phyloP scores from a whole-genome alignment of 495 filamentous ascomycete genomes.

The Aspergillus campestris region DNA sequence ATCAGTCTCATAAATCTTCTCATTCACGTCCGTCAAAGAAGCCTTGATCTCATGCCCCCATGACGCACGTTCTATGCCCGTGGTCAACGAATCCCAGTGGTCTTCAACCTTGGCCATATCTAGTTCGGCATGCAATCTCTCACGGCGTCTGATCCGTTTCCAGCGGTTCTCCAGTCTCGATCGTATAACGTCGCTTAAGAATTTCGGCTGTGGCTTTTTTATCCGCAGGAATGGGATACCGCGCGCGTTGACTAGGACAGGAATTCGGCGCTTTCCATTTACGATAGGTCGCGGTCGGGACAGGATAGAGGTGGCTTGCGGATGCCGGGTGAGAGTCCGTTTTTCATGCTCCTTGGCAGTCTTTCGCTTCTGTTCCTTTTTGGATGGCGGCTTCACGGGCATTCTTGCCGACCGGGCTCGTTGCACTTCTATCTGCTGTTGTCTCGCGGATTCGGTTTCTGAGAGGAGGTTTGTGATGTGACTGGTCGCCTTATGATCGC shows the following conservation, averaged over 20 bases:
- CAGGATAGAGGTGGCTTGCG: conserved; percentile 32
- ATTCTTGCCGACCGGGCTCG: conserved; percentile 2
- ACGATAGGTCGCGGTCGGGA: conserved; percentile 37
- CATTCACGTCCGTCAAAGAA: conserved; percentile 12
- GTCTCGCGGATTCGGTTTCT: conserved; percentile 10
- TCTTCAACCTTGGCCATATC: conserved; percentile 49
- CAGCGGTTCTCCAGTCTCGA: conserved; percentile 41
- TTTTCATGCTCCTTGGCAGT: conserved; percentile 18
- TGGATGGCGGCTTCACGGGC: conserved; percentile 12
- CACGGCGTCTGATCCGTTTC: conserved; percentile 20
- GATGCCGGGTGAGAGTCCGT: conserved; percentile 24
- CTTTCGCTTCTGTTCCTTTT: conserved; percentile 20
- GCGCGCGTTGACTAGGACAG: conserved; percentile 47
- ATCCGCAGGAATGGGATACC: conserved; percentile 63
- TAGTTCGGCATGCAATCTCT: conserved; percentile 24
- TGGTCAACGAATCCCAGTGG: conserved; percentile 42
- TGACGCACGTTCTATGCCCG: conserved; percentile 7
- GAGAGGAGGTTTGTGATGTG: conserved; percentile 19
- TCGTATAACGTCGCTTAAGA: conserved; percentile 48
- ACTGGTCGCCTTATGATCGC: conserved; percentile 14
- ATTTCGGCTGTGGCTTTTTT: conserved; percentile 57
- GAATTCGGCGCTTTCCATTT: conserved; percentile 50
- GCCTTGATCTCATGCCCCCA: conserved; percentile 18
- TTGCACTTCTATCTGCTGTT: conserved; percentile 15
- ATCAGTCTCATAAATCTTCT: conserved; percentile 18